Conservation (phyloP, 1,139 yeast genomes). For the Zygoascus sp. region DNA sequence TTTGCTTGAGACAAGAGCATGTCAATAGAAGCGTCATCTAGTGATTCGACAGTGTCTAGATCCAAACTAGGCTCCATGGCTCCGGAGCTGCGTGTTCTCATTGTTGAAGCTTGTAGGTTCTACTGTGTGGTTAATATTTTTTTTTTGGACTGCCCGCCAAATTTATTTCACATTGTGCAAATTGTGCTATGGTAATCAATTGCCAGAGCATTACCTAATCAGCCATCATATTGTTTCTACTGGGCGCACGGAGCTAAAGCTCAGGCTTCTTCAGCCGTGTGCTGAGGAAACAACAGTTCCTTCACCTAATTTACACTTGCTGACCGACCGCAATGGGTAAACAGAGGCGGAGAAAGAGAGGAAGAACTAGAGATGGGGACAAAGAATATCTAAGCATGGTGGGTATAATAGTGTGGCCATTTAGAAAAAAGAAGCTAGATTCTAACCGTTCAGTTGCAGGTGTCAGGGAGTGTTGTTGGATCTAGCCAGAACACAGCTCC, state of each 20-base stretch:
- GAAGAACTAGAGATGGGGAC: constrained; percentile 5
- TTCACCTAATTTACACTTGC: too few relatives aligned
- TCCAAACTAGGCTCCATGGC: not conserved
- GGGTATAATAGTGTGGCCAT: too few relatives aligned
- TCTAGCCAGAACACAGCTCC: not conserved
- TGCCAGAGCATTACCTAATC: too few relatives aligned
- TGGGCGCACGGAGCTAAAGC: too few relatives aligned
- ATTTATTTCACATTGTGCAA: too few relatives aligned
- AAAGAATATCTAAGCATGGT: constrained; percentile 1
- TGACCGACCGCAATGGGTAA: constrained; percentile 1
- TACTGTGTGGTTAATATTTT: not conserved
- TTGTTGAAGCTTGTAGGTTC: not conserved
- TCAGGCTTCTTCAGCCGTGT: too few relatives aligned
- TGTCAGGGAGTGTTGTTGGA: not conserved
- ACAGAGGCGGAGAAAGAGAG: not conserved
- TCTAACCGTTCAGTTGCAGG: not conserved
- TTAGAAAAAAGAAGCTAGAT: too few relatives aligned
- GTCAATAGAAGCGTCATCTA: constrained; percentile 22
- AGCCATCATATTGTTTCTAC: too few relatives aligned
- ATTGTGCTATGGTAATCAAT: too few relatives aligned
- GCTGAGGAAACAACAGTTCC: too few relatives aligned
- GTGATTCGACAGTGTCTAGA: not conserved
- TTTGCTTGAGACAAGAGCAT: constrained; percentile 25
- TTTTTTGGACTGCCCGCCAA: not conserved
- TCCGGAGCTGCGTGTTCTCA: constrained; percentile 4